Evolutionary conservation across 2,329 filamentous ascomycete species (phyloP).

Genomic region (Colletotrichum sublineola): DNA sequence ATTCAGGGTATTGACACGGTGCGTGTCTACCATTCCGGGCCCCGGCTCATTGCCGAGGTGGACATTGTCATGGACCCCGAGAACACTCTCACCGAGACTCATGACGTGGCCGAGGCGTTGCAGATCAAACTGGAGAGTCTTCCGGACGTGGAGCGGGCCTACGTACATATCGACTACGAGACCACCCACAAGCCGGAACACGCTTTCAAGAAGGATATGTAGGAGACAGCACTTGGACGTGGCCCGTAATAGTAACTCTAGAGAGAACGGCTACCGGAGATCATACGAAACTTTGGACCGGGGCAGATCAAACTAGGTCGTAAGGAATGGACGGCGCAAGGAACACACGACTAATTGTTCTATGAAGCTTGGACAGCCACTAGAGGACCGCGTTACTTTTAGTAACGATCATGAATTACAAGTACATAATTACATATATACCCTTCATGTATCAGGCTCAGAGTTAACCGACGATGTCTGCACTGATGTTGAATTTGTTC

Average conservation of each 20-base stretch:
- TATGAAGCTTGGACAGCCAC: neutral
- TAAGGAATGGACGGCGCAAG: neutral
- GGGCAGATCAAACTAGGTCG: too few relatives aligned
- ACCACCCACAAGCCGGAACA: constrained; percentile 95
- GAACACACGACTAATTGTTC: neutral
- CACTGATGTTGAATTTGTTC: neutral
- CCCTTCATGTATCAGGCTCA: neutral
- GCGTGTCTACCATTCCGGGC: constrained; percentile 89
- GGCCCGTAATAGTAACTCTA: neutral
- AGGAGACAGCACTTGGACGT: constrained; percentile 21
- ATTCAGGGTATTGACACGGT: constrained; percentile 94
- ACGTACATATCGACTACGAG: constrained; percentile 98
- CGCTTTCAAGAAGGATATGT: constrained; percentile 72
- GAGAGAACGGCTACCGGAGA: neutral
- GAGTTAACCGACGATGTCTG: too few relatives aligned
- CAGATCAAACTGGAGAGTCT: constrained; percentile 94
- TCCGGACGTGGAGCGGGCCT: constrained; percentile 91
- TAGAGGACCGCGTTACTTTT: neutral
- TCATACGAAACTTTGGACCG: neutral
- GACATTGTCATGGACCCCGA: constrained; percentile 92
- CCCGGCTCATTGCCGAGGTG: constrained; percentile 92
- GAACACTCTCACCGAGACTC: constrained; percentile 80
- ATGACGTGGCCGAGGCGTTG: constrained; percentile 93
- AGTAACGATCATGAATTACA: neutral
- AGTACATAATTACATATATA: neutral